Base-by-base conservation (phyloP, 371 early-diverging fungal genomes). In the Basidiobolus meristosporus region DNA sequence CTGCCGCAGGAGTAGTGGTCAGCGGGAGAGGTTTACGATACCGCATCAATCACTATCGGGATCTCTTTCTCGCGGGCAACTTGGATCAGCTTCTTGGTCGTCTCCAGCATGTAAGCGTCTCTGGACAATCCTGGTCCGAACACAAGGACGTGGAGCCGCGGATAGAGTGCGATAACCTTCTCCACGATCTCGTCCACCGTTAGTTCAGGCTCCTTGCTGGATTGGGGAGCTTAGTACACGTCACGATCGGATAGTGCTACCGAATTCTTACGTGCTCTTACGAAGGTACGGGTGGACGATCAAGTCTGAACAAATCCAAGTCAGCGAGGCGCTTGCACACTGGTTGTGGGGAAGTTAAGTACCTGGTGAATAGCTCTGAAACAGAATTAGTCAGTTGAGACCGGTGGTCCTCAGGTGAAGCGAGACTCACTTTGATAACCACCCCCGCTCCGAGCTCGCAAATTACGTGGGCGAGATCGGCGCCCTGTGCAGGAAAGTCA, bases 51-150 rank as follows among this genome's bases (percentile, higher is more conserved):
- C 0, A 97, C 86, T 19, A 93, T 57, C 0, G 86, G 79, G 56
- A 85, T 56, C 0, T 64, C 38, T 17, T 56, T 44, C 35, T 71
- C 59, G 28, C 64, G 66, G 0, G 83, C 82, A 12, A 61, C 60
- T 28, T 48, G 31, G 7, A 93, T 68, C 3, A 87, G 60, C 23
- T 54, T 46, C 12, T 45, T 50, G 1, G 82, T 80, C 22, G 59
- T 53, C 22, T 68, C 60, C 5, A 70, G 60, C 66, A 87, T 78
- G 2, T 58, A 35, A 11, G 47, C 38, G 48, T 92, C 85, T 23
- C 90, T 63, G 5, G 83, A 82, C 15, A 95, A 55, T 0, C 98
- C 98, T 3, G 98, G 92, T 0, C 98, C 98, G 12, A 92, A 59
- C 0, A 91, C 73, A 9, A 92, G 54, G 0, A 79, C 83, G 57